Percentiles rank a stretch among this genome's conserved stretches.
Evolutionary conservation across 176 grass and related monocot genomes (phyloP).

Genomic region (Avena eriantha): DNA sequence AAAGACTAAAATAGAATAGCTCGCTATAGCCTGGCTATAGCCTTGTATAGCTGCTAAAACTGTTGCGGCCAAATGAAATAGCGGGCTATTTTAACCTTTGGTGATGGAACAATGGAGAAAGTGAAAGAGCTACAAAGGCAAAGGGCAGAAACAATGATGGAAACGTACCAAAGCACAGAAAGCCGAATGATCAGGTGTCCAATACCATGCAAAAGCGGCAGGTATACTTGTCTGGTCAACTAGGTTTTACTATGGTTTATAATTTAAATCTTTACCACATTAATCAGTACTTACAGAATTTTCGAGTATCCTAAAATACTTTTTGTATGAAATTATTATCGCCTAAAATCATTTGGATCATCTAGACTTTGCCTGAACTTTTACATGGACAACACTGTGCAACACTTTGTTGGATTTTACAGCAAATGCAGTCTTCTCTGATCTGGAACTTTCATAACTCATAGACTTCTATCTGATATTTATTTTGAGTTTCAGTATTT

Average conservation of each 20-base stretch:
- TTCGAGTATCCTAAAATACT: not conserved
- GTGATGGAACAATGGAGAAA: conserved; percentile 27
- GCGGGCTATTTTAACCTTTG: too few relatives aligned
- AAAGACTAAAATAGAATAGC: too few relatives aligned
- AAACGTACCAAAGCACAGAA: conserved; percentile 51
- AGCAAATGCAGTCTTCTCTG: not conserved
- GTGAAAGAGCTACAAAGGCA: conserved; percentile 46
- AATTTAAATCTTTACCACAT: not conserved
- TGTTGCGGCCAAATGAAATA: too few relatives aligned
- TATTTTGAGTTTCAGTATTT: not conserved
- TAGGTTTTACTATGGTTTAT: not conserved
- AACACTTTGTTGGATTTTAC: not conserved
- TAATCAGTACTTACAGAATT: not conserved
- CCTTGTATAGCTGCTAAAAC: too few relatives aligned
- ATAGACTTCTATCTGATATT: not conserved
- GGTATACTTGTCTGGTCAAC: conserved; percentile 33
- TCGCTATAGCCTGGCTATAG: too few relatives aligned
- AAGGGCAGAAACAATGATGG: conserved; percentile 45
- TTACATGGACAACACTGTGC: not conserved
- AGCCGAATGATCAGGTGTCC: conserved; percentile 52
- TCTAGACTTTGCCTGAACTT: not conserved
- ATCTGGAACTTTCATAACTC: conserved; percentile 4
- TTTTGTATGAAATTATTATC: not conserved
- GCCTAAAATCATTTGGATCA: not conserved
- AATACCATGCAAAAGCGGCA: conserved; percentile 55